Conservation (phyloP, 2,329 filamentous ascomycete species). For the Aspergillus transmontanensis region DNA sequence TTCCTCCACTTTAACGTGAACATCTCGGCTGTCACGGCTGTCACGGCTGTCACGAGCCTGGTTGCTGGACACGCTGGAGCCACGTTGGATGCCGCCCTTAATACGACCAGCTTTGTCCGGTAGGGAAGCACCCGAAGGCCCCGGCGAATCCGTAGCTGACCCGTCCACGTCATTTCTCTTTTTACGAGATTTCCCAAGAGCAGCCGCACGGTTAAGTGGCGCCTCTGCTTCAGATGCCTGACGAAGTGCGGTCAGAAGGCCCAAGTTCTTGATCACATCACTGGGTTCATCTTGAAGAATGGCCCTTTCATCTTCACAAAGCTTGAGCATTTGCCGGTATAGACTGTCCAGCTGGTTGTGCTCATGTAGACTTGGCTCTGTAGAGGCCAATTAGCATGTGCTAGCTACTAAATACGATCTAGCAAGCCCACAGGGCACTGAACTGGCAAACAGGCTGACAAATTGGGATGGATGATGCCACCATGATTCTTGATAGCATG, state of each 20-base stretch:
- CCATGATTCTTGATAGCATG: neutral
- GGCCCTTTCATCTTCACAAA: conserved; percentile 52
- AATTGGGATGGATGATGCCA: neutral
- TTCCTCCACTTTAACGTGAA: conserved; percentile 47
- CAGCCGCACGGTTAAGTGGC: conserved; percentile 38
- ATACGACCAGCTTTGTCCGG: conserved; percentile 48
- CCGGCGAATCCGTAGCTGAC: conserved; percentile 48
- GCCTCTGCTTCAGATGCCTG: conserved; percentile 51
- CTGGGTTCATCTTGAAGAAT: conserved; percentile 53
- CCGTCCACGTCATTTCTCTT: conserved; percentile 49
- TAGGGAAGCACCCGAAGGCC: conserved; percentile 40
- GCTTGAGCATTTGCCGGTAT: conserved; percentile 49
- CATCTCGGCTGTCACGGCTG: conserved; percentile 35
- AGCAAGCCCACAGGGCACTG: neutral
- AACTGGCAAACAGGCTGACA: neutral
- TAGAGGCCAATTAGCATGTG: conserved; percentile 16
- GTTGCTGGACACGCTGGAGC: conserved; percentile 46
- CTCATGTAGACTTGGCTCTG: conserved; percentile 42
- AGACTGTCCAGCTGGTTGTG: conserved; percentile 49
- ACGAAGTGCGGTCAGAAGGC: conserved; percentile 52
- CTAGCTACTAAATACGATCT: neutral
- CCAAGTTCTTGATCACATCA: conserved; percentile 54
- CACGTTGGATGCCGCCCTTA: conserved; percentile 44
- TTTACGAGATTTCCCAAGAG: conserved; percentile 49
- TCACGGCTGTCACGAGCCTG: conserved; percentile 42